Conservation (phyloP, 306 rosid genomes). For the Rosa multiflora region DNA sequence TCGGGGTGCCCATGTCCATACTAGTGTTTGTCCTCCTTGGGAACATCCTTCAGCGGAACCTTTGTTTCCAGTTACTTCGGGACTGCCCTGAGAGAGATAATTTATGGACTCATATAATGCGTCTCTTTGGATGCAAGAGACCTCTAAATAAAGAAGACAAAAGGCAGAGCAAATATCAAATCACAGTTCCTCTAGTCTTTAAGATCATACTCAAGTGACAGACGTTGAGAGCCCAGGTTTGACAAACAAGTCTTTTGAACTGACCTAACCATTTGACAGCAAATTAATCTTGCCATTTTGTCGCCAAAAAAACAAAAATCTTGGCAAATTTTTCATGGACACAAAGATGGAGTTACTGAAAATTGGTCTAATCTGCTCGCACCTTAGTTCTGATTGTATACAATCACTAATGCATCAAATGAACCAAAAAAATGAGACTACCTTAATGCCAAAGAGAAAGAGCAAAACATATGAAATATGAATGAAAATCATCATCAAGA, state of each 20-base stretch:
- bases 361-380: not conserved
- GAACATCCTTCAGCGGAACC: not conserved
- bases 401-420: not conserved
- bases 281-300: not conserved
- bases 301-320: not conserved
- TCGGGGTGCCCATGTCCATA: not conserved
- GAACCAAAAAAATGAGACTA: not conserved
- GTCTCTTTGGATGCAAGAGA: not conserved
- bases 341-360: not conserved
- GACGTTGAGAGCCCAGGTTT: not conserved
- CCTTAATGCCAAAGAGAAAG: not conserved
- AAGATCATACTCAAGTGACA: not conserved
- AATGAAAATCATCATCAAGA: not conserved
- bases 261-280: not conserved
- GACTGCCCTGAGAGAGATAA: not conserved
- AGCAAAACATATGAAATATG: not conserved
- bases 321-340: not conserved
- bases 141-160: not conserved
- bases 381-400: not conserved
- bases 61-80: conserved; percentile 2
- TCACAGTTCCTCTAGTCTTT: not conserved
- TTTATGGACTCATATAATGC: not conserved
- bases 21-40: conserved; percentile 6
- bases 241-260: not conserved
- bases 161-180: not conserved